A percentile compares a stretch with the other conserved stretches of the same genome.
phyloP scores from a whole-genome alignment of 441 rosid species.

The Corymbia citriodora region DNA sequence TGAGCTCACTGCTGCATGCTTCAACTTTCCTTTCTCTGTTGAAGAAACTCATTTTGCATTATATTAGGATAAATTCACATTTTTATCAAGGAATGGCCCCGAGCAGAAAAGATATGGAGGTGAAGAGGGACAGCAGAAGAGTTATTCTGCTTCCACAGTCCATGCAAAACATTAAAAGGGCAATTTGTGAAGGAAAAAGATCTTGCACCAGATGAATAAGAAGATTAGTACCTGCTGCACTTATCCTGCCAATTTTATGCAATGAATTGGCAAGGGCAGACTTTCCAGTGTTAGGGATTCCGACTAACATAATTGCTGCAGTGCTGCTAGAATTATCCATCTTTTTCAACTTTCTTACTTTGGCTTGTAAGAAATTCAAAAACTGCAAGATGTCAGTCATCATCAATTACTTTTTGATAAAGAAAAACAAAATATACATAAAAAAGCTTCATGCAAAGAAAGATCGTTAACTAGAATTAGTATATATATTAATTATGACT shows the following conservation, averaged over 20 bases:
- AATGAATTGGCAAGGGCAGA: conserved; percentile 69
- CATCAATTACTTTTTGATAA: not conserved
- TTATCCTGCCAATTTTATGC: conserved; percentile 80
- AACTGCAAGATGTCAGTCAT: conserved; percentile 28
- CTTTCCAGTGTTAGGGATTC: conserved; percentile 83
- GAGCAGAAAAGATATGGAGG: not conserved
- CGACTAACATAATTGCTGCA: conserved; percentile 56
- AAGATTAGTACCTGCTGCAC: conserved; percentile 45
- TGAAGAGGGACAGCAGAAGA: not conserved
- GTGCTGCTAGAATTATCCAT: conserved; percentile 36
- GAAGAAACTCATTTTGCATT: not conserved
- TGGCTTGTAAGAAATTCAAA: conserved; percentile 65
- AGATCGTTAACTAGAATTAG: not conserved
- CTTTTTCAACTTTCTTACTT: conserved; percentile 44
- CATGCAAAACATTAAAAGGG: not conserved
- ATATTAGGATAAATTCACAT: not conserved
- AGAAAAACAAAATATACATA: not conserved
- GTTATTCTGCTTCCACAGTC: not conserved
- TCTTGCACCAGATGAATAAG: not conserved
- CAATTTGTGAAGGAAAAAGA: not conserved
- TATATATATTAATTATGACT: not conserved
- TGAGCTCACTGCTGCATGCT: conserved; percentile 56
- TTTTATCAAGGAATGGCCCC: not conserved
- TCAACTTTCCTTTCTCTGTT: conserved; percentile 76
- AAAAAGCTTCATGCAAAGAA: not conserved